Percentiles rank a stretch among this genome's conserved stretches.
Evolutionary conservation across 768 basidiomycete species (phyloP).

Genomic region (Amanita rimosa): DNA sequence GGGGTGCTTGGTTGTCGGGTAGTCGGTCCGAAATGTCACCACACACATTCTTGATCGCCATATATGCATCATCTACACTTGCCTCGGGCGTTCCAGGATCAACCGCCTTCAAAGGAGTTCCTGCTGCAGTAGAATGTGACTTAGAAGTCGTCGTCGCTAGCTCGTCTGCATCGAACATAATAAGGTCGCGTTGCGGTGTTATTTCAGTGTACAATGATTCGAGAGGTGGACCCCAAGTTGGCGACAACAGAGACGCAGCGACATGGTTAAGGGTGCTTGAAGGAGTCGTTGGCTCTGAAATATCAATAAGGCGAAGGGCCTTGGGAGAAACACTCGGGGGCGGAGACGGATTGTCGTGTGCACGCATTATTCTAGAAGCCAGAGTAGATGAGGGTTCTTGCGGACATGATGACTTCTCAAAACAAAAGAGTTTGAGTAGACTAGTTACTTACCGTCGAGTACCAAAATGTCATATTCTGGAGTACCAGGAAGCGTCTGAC

Average conservation of each 20-base stretch:
- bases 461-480: slow-evolving; percentile 33
- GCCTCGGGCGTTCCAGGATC: not conserved
- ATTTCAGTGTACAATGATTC: not conserved
- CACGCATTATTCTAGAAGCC: slow-evolving; percentile 54
- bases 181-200: slow-evolving; percentile 2
- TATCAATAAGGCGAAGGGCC: slow-evolving; percentile 10
- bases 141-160: not conserved
- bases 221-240: not conserved
- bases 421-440: slow-evolving; percentile 1
- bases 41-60: no score
- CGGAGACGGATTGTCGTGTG: slow-evolving; percentile 53
- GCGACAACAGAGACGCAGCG: not conserved
- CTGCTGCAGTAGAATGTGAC: not conserved
- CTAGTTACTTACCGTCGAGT: slow-evolving; percentile 31
- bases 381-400: slow-evolving; percentile 59
- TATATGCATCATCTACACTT: not conserved
- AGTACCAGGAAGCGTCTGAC: slow-evolving; percentile 24
- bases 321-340: slow-evolving; percentile 1
- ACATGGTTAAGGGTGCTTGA: not conserved
- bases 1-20: not conserved
- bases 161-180: slow-evolving; percentile 1
- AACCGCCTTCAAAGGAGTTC: not conserved
- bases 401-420: slow-evolving; percentile 5
- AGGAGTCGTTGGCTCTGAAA: slow-evolving; percentile 6
- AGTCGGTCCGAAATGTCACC: not conserved